Conservation (phyloP, 2,329 filamentous ascomycete species). For the Arthroderma sp. region DNA sequence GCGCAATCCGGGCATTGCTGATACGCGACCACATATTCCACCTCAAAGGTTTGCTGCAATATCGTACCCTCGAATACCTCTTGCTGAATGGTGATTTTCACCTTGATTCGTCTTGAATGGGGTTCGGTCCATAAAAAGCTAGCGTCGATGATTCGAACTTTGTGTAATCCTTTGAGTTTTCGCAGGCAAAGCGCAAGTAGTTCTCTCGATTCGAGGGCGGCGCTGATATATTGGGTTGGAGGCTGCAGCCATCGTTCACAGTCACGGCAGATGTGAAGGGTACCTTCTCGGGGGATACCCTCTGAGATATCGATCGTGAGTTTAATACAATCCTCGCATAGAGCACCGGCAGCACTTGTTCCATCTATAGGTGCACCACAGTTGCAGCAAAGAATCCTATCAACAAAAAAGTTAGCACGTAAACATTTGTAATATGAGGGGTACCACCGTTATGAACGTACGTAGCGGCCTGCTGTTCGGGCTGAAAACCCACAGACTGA, state of each 20-base stretch:
- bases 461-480: slow-evolving; percentile 40
- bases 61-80: slow-evolving; percentile 53
- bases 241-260: slow-evolving; percentile 90
- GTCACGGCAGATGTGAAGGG: slow-evolving; percentile 81
- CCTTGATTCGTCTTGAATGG: slow-evolving; percentile 79
- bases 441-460: slow-evolving; percentile 20
- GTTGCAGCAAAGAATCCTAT: slow-evolving; percentile 91
- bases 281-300: slow-evolving; percentile 81
- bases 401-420: slow-evolving; percentile 7
- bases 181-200: slow-evolving; percentile 81
- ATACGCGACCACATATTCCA: slow-evolving; percentile 76
- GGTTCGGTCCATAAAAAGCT: slow-evolving; percentile 98
- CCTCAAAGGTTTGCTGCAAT: slow-evolving; percentile 88
- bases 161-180: slow-evolving; percentile 72
- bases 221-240: slow-evolving; percentile 73
- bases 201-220: slow-evolving; percentile 76
- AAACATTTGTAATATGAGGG: slow-evolving; percentile 1
- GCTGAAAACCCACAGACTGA: slow-evolving; percentile 20
- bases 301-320: slow-evolving; percentile 84
- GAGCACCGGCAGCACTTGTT: slow-evolving; percentile 68
- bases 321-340: slow-evolving; percentile 94
- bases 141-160: slow-evolving; percentile 89
- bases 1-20: slow-evolving; percentile 92
- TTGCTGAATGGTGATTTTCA: slow-evolving; percentile 87
- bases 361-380: slow-evolving; percentile 93